phyloP scores from a whole-genome alignment of 768 basidiomycete species.

The Galerina sulciceps region DNA sequence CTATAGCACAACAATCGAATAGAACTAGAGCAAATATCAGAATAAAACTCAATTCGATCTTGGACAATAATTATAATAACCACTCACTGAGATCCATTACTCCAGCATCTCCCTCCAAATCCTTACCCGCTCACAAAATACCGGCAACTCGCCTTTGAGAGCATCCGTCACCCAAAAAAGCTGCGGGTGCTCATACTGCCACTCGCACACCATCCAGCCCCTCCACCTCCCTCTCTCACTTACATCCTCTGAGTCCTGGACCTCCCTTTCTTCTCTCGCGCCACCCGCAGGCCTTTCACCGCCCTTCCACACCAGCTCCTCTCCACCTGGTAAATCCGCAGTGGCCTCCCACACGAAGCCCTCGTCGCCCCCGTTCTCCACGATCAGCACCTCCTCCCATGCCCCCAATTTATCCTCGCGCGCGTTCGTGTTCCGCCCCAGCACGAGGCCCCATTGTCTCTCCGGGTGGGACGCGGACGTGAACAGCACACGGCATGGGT shows the following conservation, averaged over 20 bases:
- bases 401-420: background rate
- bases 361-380: background rate
- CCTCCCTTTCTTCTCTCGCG: background rate
- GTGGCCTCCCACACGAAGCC: background rate
- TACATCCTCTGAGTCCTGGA: background rate
- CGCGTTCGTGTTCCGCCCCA: background rate
- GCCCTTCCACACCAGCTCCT: constrained; percentile 1
- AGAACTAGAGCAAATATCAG: no score
- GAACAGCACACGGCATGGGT: background rate
- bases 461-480: background rate
- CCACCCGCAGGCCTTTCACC: no score
- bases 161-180: constrained; percentile 1
- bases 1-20: no score
- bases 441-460: background rate
- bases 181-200: constrained; percentile 1
- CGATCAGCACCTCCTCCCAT: constrained; percentile 1
- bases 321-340: background rate
- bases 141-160: background rate
- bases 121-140: constrained; percentile 1
- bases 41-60: no score
- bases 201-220: constrained; percentile 3
- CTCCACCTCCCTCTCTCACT: background rate
- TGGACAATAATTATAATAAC: no score
- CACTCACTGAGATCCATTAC: background rate
- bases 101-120: background rate